Percentiles rank a stretch among this genome's conserved stretches.
phyloP scores from a whole-genome alignment of 1,284 basidiomycete species.

The Sanghuangporus weigelae region DNA sequence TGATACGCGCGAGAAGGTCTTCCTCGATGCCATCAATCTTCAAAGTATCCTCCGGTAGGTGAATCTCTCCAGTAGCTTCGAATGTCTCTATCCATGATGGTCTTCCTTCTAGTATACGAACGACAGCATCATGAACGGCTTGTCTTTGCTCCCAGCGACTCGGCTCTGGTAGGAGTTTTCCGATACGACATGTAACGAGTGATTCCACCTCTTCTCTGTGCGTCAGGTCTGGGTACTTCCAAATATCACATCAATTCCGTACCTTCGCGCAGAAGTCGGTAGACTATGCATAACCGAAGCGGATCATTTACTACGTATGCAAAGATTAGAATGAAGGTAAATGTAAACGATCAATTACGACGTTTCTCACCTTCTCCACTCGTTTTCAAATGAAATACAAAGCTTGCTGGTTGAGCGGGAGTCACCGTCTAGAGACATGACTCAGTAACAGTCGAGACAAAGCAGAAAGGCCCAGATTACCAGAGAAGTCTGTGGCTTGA shows the following conservation, averaged over 20 bases:
- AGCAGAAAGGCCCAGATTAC: not conserved
- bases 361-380: slow-evolving; percentile 48
- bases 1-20: slow-evolving; percentile 24
- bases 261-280: slow-evolving; percentile 76
- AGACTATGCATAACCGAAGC: slow-evolving; percentile 56
- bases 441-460: not conserved
- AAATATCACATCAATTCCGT: not conserved
- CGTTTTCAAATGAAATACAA: slow-evolving; percentile 60
- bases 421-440: slow-evolving; percentile 51
- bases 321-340: not conserved
- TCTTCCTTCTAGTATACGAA: slow-evolving; percentile 57
- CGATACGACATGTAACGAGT: slow-evolving; percentile 48
- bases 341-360: not conserved
- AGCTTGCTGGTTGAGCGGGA: slow-evolving; percentile 62
- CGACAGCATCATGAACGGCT: slow-evolving; percentile 40
- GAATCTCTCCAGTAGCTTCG: slow-evolving; percentile 59
- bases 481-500: not conserved
- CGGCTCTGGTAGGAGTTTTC: slow-evolving; percentile 33
- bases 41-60: slow-evolving; percentile 41
- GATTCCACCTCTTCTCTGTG: slow-evolving; percentile 52
- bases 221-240: not conserved
- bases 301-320: slow-evolving; percentile 52
- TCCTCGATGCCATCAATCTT: slow-evolving; percentile 24
- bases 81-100: slow-evolving; percentile 64
- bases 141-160: slow-evolving; percentile 29